These are phyloP conservation scores for Podaxis sp. DNA, from an alignment of 768 basidiomycete species.

Conservation along the genomic window DNA sequence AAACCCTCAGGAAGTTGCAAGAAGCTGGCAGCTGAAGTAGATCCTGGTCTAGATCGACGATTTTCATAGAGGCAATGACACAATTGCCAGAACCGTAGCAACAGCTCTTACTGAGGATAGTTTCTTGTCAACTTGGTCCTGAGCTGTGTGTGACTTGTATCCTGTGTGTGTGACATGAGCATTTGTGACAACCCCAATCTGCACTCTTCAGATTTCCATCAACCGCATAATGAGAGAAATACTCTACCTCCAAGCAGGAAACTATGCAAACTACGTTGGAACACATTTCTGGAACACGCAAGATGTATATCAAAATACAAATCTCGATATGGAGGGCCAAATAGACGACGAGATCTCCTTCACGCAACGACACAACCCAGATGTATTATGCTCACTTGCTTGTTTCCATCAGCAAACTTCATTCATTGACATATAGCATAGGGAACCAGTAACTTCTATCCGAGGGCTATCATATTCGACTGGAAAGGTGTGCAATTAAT, in stretches of 20 bases:
- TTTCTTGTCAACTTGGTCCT: too few relatives aligned
- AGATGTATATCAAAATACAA: conserved; percentile 59
- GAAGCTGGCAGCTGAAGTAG: neutral
- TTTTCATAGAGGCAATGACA: neutral
- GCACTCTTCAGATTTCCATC: neutral
- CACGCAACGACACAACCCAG: conserved; percentile 39
- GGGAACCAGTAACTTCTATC: conserved; percentile 48
- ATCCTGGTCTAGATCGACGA: neutral
- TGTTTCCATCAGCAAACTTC: neutral
- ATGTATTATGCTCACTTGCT: neutral
- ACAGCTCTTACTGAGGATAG: too few relatives aligned
- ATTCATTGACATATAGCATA: conserved; percentile 19
- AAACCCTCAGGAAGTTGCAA: neutral
- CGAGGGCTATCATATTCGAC: conserved; percentile 65
- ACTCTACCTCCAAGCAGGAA: conserved; percentile 72
- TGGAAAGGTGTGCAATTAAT: conserved; percentile 45
- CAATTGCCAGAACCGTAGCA: neutral
- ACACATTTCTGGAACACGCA: conserved; percentile 85
- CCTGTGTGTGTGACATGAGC: neutral
- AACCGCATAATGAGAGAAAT: conserved; percentile 64
- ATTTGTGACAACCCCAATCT: neutral
- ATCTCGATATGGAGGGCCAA: conserved; percentile 36
- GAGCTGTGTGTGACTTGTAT: neutral
- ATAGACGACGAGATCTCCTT: conserved; percentile 61
- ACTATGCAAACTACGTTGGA: conserved; percentile 61